Conservation (phyloP, 2,329 filamentous ascomycete species). For the Aspergillus sp. region DNA sequence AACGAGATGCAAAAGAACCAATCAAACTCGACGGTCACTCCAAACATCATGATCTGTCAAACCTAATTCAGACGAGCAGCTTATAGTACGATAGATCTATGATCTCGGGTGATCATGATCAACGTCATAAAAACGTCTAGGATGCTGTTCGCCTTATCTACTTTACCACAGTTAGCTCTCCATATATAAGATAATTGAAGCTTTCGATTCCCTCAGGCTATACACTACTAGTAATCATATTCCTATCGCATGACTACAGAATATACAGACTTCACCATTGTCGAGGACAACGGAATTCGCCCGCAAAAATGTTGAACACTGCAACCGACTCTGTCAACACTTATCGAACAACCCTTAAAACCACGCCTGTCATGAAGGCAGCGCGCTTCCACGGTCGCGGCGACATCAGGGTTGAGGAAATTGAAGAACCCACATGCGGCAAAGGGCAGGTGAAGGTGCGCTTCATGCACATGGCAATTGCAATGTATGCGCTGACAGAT, state of each 20-base stretch:
- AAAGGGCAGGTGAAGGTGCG: constrained; percentile 53
- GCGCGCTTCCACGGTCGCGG: constrained; percentile 39
- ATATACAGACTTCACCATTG: not conserved
- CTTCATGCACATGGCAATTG: too few species aligned
- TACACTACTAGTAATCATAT: too few species aligned
- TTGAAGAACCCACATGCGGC: constrained; percentile 43
- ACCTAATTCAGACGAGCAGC: not conserved
- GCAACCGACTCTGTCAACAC: constrained; percentile 3
- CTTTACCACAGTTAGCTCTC: too few species aligned
- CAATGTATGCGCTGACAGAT: not conserved
- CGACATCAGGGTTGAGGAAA: constrained; percentile 39
- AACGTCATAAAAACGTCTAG: not conserved
- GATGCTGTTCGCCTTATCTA: not conserved
- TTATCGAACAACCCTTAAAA: not conserved
- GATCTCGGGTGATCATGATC: not conserved
- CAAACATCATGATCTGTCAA: not conserved
- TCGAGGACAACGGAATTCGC: not conserved
- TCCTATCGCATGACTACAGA: not conserved
- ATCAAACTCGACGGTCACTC: not conserved
- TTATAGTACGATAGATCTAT: not conserved
- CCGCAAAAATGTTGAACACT: not conserved
- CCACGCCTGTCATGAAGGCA: constrained; percentile 32
- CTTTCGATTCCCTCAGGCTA: too few species aligned
- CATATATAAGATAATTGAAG: too few species aligned
- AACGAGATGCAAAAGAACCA: not conserved